Conservation (phyloP, 192 early-diverging fungal genomes). For the Dimargaris verticillata region DNA sequence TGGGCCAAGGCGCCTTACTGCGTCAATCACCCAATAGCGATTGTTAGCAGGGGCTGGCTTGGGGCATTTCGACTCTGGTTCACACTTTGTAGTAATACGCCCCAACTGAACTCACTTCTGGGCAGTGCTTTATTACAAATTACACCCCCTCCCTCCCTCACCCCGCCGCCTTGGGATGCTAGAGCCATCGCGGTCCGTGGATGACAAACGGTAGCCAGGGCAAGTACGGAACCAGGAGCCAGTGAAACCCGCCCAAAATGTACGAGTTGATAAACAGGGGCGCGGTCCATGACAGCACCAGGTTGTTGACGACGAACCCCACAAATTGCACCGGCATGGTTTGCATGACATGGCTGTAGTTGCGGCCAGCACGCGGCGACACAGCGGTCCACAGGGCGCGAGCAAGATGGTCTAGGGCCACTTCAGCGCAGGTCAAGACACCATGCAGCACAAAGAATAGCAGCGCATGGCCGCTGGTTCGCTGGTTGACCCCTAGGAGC, state of each 20-base stretch:
- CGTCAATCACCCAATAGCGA: no score
- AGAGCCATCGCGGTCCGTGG: no score
- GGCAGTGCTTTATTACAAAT: no score
- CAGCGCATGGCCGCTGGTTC: not conserved
- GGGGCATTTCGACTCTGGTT: no score
- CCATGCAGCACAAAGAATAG: slow-evolving; percentile 7
- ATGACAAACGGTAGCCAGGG: not conserved
- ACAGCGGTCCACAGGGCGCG: not conserved
- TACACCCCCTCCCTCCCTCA: no score
- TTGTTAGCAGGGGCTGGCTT: no score
- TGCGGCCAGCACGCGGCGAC: not conserved
- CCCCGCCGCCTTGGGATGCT: no score
- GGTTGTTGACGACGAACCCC: not conserved
- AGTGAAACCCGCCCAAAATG: slow-evolving; percentile 2
- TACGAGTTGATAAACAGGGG: slow-evolving; percentile 8
- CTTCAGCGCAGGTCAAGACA: not conserved
- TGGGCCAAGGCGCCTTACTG: no score
- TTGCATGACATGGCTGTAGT: not conserved
- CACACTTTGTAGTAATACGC: no score
- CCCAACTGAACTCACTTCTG: no score
- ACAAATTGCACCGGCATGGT: not conserved
- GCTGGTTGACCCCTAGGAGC: not conserved
- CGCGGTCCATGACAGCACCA: not conserved
- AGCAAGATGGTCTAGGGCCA: not conserved
- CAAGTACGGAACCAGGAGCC: not conserved